phyloP scores from a whole-genome alignment of 768 basidiomycete species.

The Pseudohyphozyma bogoriensis region DNA sequence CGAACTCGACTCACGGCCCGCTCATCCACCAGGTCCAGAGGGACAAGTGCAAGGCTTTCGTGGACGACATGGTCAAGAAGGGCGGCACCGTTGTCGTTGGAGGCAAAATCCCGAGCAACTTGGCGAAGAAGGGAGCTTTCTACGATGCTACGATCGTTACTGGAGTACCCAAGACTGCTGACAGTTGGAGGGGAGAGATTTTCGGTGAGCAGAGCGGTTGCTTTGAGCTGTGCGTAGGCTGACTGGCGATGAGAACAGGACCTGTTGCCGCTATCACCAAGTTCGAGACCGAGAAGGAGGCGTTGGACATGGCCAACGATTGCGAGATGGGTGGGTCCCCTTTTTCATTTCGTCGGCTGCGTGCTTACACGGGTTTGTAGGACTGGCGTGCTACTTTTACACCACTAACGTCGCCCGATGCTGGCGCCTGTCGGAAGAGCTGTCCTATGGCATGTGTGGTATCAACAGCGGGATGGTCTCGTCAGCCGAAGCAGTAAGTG shows the following conservation, averaged over 20 bases:
- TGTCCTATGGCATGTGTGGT: conserved; percentile 51
- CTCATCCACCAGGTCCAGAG: conserved; percentile 77
- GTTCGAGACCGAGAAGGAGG: conserved; percentile 89
- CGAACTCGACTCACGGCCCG: conserved; percentile 65
- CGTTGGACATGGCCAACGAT: conserved; percentile 70
- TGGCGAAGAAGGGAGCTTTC: conserved; percentile 40
- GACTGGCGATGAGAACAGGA: too few relatives aligned
- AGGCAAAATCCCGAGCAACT: conserved; percentile 48
- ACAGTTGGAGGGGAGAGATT: conserved; percentile 73
- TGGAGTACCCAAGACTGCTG: conserved; percentile 58
- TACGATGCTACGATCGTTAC: conserved; percentile 67
- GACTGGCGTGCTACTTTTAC: conserved; percentile 86
- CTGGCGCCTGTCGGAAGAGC: conserved; percentile 88
- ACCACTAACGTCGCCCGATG: conserved; percentile 71
- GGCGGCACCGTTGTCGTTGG: conserved; percentile 83
- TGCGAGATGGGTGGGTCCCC: too few relatives aligned
- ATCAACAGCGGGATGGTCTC: conserved; percentile 67
- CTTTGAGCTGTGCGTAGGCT: too few relatives aligned
- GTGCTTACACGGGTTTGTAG: too few relatives aligned
- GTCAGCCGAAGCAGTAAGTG: conserved; percentile 64
- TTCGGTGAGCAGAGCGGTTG: too few relatives aligned
- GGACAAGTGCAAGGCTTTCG: conserved; percentile 77
- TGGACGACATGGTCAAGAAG: conserved; percentile 69
- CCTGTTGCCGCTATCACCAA: conserved; percentile 68
- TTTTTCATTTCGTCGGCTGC: too few relatives aligned